These are phyloP conservation scores for Amyloporia xantha DNA, from an alignment of 768 basidiomycete species.

Conservation along the genomic window DNA sequence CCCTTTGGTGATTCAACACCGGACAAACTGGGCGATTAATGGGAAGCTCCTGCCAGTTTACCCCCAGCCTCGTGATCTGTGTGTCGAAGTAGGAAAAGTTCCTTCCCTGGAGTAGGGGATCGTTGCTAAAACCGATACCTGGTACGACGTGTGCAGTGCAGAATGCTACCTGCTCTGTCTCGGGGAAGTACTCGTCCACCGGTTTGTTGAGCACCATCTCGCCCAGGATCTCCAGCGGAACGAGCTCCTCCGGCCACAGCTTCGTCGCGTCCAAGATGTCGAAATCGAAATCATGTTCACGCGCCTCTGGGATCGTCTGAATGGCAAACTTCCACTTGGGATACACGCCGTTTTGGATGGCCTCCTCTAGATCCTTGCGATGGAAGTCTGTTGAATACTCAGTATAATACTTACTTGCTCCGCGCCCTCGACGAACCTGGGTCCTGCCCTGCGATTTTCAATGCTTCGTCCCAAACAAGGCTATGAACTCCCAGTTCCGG, in stretches of 20 bases:
- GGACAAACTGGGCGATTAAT: conserved; percentile 81
- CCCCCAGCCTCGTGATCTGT: conserved; percentile 70
- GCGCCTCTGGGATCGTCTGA: conserved; percentile 62
- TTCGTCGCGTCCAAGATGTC: conserved; percentile 87
- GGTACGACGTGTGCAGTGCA: conserved; percentile 62
- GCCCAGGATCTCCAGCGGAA: conserved; percentile 73
- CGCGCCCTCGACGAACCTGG: conserved; percentile 39
- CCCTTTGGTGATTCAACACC: conserved; percentile 62
- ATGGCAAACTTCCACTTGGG: conserved; percentile 80
- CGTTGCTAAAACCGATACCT: conserved; percentile 66
- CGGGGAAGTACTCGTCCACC: conserved; percentile 76
- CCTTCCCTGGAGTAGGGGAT: conserved; percentile 76
- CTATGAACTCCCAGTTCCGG: conserved; percentile 80
- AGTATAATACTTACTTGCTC: background rate
- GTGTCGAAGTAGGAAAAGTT: conserved; percentile 89
- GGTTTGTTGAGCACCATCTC: conserved; percentile 61
- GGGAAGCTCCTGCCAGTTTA: conserved; percentile 77
- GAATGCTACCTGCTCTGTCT: conserved; percentile 86
- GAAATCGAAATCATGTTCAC: conserved; percentile 80
- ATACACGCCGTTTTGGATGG: conserved; percentile 62
- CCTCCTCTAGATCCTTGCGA: conserved; percentile 79
- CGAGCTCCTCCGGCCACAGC: conserved; percentile 75
- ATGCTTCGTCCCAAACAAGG: conserved; percentile 84
- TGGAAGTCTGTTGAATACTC: conserved; percentile 83
- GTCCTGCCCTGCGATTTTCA: conserved; percentile 79